Percentiles rank a stretch among this genome's conserved stretches.
Conservation (phyloP, 305 asterid species). For the Rubia tinctorum region DNA sequence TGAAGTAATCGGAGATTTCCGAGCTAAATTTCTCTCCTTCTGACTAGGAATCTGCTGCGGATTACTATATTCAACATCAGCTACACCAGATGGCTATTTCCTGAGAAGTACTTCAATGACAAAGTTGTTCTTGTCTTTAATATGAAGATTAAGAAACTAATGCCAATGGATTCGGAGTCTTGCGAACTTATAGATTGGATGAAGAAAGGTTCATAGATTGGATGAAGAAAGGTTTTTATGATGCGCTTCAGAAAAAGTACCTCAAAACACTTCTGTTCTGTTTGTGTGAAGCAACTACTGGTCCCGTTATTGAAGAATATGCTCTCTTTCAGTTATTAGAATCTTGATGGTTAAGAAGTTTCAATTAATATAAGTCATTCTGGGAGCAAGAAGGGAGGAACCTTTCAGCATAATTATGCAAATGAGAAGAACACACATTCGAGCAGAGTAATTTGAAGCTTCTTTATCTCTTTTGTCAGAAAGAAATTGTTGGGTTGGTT, state of each 20-base stretch:
- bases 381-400: slow-evolving; percentile 79
- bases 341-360: slow-evolving; percentile 76
- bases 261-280: slow-evolving; percentile 86
- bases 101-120: slow-evolving; percentile 87
- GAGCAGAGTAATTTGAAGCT: no score
- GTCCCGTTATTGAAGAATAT: slow-evolving; percentile 94
- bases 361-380: slow-evolving; percentile 78
- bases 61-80: slow-evolving; percentile 96
- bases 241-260: slow-evolving; percentile 87
- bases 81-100: slow-evolving; percentile 94
- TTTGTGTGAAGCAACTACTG: slow-evolving; percentile 74
- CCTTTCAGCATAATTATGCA: slow-evolving; percentile 59
- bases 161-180: slow-evolving; percentile 97
- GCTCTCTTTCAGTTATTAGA: slow-evolving; percentile 80
- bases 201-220: slow-evolving; percentile 66
- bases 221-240: slow-evolving; percentile 58
- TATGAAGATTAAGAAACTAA: slow-evolving; percentile 96
- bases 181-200: slow-evolving; percentile 94
- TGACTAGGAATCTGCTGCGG: slow-evolving; percentile 87
- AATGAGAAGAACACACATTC: no score
- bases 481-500: no score
- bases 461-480: no score
- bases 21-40: slow-evolving; percentile 92
- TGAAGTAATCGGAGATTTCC: slow-evolving; percentile 83
- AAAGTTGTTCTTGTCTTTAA: slow-evolving; percentile 91